Conservation (phyloP, 805 yeast species). For the Wickerhamomyces alni region DNA sequence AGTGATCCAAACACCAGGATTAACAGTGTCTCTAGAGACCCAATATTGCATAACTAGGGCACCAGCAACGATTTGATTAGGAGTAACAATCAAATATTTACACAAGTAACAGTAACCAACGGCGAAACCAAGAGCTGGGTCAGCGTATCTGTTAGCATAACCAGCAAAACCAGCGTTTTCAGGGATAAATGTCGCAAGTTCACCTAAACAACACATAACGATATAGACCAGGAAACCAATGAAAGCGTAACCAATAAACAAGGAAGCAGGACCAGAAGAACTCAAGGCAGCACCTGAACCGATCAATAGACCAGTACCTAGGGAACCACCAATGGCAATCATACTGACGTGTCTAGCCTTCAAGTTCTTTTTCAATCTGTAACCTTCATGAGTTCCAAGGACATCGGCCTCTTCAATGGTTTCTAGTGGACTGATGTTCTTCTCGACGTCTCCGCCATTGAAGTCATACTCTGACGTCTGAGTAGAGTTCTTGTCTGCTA, state of each 20-base stretch:
- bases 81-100: slow-evolving; percentile 22
- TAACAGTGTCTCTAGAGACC: slow-evolving; percentile 34
- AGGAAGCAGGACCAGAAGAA: slow-evolving; percentile 53
- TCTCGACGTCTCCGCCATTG: background rate
- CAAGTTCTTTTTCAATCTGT: slow-evolving; percentile 25
- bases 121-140: slow-evolving; percentile 24
- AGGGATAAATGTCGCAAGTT: slow-evolving; percentile 63
- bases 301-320: slow-evolving; percentile 66
- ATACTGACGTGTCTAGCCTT: slow-evolving; percentile 57
- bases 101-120: slow-evolving; percentile 24
- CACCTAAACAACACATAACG: slow-evolving; percentile 65
- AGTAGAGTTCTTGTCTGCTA: background rate
- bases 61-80: slow-evolving; percentile 48
- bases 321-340: slow-evolving; percentile 67
- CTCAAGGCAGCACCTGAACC: slow-evolving; percentile 56
- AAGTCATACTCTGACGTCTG: background rate
- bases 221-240: slow-evolving; percentile 69
- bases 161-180: slow-evolving; percentile 61
- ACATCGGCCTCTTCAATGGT: slow-evolving; percentile 1
- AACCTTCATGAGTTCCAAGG: slow-evolving; percentile 19
- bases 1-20: slow-evolving; percentile 58
- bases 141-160: slow-evolving; percentile 42
- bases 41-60: slow-evolving; percentile 47
- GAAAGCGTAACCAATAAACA: slow-evolving; percentile 55
- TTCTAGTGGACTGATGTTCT: background rate